Base-by-base conservation (phyloP, 176 grass and related monocot species). In the Carex myosuroides region DNA sequence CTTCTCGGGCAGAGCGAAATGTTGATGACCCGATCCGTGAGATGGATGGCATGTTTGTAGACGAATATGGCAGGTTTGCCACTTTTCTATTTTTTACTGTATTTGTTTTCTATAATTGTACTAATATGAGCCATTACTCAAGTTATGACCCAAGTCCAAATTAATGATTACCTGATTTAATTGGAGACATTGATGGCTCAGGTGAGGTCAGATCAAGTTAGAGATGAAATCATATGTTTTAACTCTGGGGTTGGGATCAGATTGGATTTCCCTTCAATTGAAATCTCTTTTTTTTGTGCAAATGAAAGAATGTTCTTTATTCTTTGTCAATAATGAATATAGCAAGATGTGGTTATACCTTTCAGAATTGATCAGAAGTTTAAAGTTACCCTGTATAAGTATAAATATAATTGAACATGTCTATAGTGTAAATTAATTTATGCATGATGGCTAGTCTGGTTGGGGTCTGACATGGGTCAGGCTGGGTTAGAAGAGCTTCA, bases 1-100 rank as follows among this genome's bases (percentile, higher is more conserved):
- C 89, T 84, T 93, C 86, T 70, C 92, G 87, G 81, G 94, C 91
- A 33, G 96, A 98, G 57, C 89, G 96, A 71, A 91, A 93, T 83
- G 67, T 95, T 80, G 91, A 98, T 90, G 96, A 98, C 70, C 96
- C 96, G 12, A 85, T 98, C 59, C 89, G 91, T 75, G 96, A 95
- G 41, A 95, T 93, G 86, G 96, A 98, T 73, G 93, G 93, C 81
- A 93, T 98, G 88, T 90, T 95, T 79, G 92, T 98, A 80, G 92
- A 98, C 63, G 96, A 98, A 83, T 95, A 98, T 87, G 96, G 96
- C 55, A 98, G 96, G 92, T 95, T 80, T 77, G 78, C 83, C 61
- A 16, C 32, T 55, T 21, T 30, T 32, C 4, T 65, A 16, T 33
- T 81, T 79, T 39, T 26, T 17, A 78, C 55, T 42, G 48, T 41